These are phyloP conservation scores for Phytophthora sp. DNA, from an alignment of 352 stramenopile genomes.

Conservation along the genomic window DNA sequence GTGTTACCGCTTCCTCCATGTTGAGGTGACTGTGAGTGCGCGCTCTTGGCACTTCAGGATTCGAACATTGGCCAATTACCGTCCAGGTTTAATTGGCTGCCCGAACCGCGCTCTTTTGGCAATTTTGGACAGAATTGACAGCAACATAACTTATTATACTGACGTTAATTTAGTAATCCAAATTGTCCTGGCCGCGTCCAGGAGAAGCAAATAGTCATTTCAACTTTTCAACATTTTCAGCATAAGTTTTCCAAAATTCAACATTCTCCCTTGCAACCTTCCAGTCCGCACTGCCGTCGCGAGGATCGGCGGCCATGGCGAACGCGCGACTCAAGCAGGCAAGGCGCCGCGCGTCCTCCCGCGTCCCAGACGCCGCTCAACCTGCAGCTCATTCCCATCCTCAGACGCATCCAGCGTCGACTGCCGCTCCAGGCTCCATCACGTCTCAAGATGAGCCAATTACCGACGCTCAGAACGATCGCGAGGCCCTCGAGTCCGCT, in stretches of 20 bases:
- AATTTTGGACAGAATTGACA: too few species aligned
- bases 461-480: constrained; percentile 17
- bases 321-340: constrained; percentile 79
- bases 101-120: too few species aligned
- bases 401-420: constrained; percentile 38
- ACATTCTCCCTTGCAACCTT: constrained; percentile 2
- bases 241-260: background rate
- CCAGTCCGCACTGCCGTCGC: constrained; percentile 22
- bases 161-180: too few species aligned
- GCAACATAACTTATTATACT: too few species aligned
- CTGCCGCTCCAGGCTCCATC: background rate
- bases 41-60: too few species aligned
- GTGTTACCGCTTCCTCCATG: too few species aligned
- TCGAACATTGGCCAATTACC: too few species aligned
- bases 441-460: constrained; percentile 22
- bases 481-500: constrained; percentile 36
- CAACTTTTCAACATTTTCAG: background rate
- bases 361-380: constrained; percentile 29
- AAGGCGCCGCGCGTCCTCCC: constrained; percentile 41
- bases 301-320: constrained; percentile 46
- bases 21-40: too few species aligned
- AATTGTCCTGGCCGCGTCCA: too few species aligned
- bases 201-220: too few species aligned
- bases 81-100: too few species aligned
- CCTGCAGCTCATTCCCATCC: background rate